Evolutionary conservation across 176 grass and related monocot species (phyloP).

Genomic region (Carex pumila): DNA sequence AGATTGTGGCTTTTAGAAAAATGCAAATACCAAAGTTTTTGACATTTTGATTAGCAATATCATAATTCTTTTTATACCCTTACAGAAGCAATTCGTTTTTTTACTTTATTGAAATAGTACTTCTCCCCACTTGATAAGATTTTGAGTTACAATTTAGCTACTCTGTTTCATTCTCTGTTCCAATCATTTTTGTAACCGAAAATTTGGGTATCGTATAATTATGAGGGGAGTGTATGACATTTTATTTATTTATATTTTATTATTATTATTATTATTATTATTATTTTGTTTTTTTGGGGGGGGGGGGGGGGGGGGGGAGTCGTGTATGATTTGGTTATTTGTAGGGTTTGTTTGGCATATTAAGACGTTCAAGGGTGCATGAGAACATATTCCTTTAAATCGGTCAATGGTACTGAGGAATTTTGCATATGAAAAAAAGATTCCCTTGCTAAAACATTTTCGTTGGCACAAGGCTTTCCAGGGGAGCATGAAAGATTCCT

Average conservation of each 20-base stretch:
- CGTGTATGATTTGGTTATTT: background rate
- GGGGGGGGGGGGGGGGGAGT: no score
- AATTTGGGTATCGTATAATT: background rate
- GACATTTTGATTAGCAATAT: background rate
- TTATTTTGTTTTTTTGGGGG: no score
- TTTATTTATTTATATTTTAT: background rate
- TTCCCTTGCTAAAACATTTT: background rate
- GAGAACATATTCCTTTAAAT: background rate
- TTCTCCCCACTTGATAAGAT: background rate
- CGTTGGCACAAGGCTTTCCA: background rate
- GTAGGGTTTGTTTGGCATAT: background rate
- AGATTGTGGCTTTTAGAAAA: background rate
- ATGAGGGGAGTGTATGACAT: background rate
- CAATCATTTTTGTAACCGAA: background rate
- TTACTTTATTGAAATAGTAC: background rate
- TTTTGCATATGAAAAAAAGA: background rate
- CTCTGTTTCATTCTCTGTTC: slow-evolving; percentile 2
- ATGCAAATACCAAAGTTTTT: background rate
- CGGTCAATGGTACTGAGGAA: background rate
- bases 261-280: no score
- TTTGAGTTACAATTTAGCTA: background rate
- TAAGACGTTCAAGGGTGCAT: background rate
- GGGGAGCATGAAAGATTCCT: background rate
- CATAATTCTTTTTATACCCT: background rate
- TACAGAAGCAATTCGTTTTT: background rate